Evolutionary conservation across 2,329 filamentous ascomycete genomes (phyloP).

Genomic region (Metarhizium album): DNA sequence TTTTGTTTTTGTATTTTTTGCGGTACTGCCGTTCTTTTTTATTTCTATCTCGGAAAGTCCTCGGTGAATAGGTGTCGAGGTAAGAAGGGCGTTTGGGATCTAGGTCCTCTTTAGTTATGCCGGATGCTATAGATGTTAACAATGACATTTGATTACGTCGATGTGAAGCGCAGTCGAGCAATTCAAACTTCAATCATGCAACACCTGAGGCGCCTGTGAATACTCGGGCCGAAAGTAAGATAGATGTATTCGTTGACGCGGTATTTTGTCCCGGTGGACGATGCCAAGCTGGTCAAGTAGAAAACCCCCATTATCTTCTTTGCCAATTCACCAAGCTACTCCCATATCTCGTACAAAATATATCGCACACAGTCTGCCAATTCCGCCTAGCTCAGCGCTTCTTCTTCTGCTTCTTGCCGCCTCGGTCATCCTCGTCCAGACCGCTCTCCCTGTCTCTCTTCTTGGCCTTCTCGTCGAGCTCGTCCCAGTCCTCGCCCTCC

Average conservation of each 20-base stretch:
- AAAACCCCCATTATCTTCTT: neutral
- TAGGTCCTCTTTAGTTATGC: neutral
- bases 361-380: neutral
- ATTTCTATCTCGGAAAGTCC: neutral
- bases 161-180: neutral
- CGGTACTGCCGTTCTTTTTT: neutral
- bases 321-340: neutral
- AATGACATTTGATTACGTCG: neutral
- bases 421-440: conserved; percentile 49
- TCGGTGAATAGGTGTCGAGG: neutral
- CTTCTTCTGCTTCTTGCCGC: conserved; percentile 49
- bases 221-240: neutral
- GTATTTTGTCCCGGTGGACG: neutral
- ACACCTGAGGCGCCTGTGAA: too few species aligned
- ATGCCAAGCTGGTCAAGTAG: neutral
- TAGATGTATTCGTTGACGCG: neutral
- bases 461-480: conserved; percentile 82
- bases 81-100: neutral
- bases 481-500: conserved; percentile 86
- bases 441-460: conserved; percentile 62
- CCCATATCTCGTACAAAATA: neutral
- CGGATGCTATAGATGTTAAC: neutral
- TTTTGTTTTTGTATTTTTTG: neutral
- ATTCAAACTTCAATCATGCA: too few species aligned
- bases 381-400: conserved; percentile 18